phyloP scores from a whole-genome alignment of 306 rosid species.

The Quercus robur region DNA sequence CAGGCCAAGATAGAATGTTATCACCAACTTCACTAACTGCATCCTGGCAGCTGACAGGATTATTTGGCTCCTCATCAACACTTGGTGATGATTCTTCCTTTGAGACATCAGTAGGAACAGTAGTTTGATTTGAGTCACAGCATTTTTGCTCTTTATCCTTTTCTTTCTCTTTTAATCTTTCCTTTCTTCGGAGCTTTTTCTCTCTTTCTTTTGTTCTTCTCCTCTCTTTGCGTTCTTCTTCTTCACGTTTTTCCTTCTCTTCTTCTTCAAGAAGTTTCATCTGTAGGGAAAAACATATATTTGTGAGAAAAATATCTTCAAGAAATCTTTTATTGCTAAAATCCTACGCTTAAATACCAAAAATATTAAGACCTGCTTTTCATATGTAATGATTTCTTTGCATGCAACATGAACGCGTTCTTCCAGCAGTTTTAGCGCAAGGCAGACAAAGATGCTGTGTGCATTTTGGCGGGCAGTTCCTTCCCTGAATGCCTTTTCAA shows the following conservation, averaged over 20 bases:
- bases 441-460: constrained; percentile 95
- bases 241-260: constrained; percentile 98
- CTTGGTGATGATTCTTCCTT: constrained; percentile 54
- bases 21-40: constrained; percentile 55
- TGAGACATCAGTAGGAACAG: constrained; percentile 46
- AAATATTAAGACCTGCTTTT: constrained; percentile 77
- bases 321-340: constrained; percentile 4
- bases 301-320: constrained; percentile 23
- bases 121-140: constrained; percentile 44
- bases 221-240: constrained; percentile 96
- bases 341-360: constrained; percentile 21
- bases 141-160: constrained; percentile 60
- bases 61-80: constrained; percentile 60
- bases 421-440: constrained; percentile 91
- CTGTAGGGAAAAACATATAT: constrained; percentile 41
- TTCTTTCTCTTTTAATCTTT: constrained; percentile 91
- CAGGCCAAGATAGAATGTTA: constrained; percentile 40
- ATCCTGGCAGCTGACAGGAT: constrained; percentile 38
- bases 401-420: constrained; percentile 96
- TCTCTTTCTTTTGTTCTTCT: constrained; percentile 88
- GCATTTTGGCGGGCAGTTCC: constrained; percentile 99
- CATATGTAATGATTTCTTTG: constrained; percentile 93
- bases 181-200: constrained; percentile 92
- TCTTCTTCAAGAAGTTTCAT: constrained; percentile 99
- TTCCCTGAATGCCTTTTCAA: constrained; percentile 98